These are phyloP conservation scores for Oleoguttula mirabilis DNA, from an alignment of 495 filamentous ascomycete species.

Conservation along the genomic window DNA sequence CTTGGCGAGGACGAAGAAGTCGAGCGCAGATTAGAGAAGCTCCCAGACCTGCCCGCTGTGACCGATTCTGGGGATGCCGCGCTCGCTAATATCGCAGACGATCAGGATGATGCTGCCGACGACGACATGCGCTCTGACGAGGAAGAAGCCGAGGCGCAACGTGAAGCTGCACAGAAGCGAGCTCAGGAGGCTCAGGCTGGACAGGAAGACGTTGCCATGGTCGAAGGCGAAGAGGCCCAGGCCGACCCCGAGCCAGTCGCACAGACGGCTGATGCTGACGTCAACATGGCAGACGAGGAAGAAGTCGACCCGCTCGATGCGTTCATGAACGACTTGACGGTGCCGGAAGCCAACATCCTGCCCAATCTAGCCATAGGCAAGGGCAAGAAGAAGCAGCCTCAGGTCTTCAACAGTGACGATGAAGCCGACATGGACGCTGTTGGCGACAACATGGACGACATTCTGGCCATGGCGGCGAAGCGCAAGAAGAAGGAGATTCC, in stretches of 20 bases:
- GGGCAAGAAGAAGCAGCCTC: slow-evolving; percentile 44
- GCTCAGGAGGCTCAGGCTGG: slow-evolving; percentile 55
- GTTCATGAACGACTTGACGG: slow-evolving; percentile 72
- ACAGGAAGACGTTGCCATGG: slow-evolving; percentile 32
- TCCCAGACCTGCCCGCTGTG: slow-evolving; percentile 18
- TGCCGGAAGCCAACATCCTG: slow-evolving; percentile 23
- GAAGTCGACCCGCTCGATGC: slow-evolving; percentile 89
- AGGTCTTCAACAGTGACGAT: slow-evolving; percentile 81
- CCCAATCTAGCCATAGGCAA: slow-evolving; percentile 20
- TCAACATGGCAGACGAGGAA: slow-evolving; percentile 42
- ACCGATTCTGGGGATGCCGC: slow-evolving; percentile 43
- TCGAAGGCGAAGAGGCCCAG: slow-evolving; percentile 26
- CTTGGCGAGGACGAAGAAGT: slow-evolving; percentile 42
- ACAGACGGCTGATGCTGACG: slow-evolving; percentile 31
- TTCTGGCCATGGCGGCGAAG: slow-evolving; percentile 76
- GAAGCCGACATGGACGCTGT: slow-evolving; percentile 64
- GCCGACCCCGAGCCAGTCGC: slow-evolving; percentile 4
- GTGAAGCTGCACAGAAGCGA: slow-evolving; percentile 64
- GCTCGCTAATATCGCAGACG: slow-evolving; percentile 48
- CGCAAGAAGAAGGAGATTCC: slow-evolving; percentile 97
- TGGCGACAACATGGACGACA: slow-evolving; percentile 65
- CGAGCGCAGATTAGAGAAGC: slow-evolving; percentile 24
- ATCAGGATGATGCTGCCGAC: slow-evolving; percentile 61
- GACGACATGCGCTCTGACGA: slow-evolving; percentile 73
- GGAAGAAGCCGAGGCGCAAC: slow-evolving; percentile 70